Percentiles rank a stretch among this genome's conserved stretches.
phyloP scores from a whole-genome alignment of 148 eudicot species.

The Salicornia ramosissima region DNA sequence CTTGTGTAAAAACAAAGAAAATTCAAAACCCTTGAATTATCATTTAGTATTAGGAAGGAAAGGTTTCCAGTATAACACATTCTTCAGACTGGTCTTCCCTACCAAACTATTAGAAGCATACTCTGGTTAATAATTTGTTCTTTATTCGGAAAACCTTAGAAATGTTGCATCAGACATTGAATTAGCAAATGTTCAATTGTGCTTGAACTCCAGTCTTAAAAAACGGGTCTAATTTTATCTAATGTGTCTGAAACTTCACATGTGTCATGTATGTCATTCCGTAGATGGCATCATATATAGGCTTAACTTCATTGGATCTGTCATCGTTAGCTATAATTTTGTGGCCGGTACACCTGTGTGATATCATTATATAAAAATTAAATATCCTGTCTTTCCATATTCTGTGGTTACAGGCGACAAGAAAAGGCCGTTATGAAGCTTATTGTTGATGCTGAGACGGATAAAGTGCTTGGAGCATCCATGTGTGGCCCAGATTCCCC shows the following conservation, averaged over 20 bases:
- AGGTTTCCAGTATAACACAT: not conserved
- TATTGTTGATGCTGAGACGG: constrained; percentile 80
- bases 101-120: not conserved
- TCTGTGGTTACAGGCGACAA: constrained; percentile 53
- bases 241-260: not conserved
- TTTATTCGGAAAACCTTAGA: not conserved
- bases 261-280: not conserved
- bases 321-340: not conserved
- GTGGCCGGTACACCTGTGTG: not conserved
- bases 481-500: constrained; percentile 99
- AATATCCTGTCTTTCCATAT: constrained; percentile 6
- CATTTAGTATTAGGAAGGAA: not conserved
- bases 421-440: constrained; percentile 94
- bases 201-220: not conserved
- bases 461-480: constrained; percentile 96
- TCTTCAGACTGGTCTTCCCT: not conserved
- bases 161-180: not conserved
- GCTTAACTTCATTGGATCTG: not conserved
- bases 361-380: not conserved
- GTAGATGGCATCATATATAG: not conserved
- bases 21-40: not conserved
- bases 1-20: not conserved
- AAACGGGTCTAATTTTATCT: not conserved
- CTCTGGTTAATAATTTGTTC: not conserved
- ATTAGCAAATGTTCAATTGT: not conserved